These are phyloP conservation scores for Mrakia blollopis DNA, from an alignment of 768 basidiomycete species.

Conservation along the genomic window DNA sequence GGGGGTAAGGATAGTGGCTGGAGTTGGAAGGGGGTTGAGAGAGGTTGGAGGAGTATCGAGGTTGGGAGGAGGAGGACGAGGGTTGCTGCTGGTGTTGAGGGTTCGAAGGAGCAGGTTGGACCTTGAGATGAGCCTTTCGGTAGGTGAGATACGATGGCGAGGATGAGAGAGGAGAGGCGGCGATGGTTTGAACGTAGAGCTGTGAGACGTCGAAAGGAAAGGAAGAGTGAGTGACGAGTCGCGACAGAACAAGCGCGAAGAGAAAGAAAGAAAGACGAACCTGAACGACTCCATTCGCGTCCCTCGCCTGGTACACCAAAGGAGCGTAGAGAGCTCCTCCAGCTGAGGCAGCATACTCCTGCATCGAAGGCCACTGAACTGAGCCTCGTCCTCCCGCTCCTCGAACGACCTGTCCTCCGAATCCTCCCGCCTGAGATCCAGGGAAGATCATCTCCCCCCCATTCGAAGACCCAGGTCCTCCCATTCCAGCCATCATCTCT, in stretches of 20 bases:
- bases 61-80: neutral
- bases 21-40: neutral
- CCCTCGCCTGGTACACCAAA: neutral
- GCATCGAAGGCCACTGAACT: slow-evolving; percentile 12
- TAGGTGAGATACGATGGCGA: slow-evolving; percentile 10
- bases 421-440: neutral
- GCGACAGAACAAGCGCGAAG: neutral
- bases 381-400: neutral
- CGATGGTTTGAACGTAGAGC: slow-evolving; percentile 4
- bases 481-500: slow-evolving; percentile 2
- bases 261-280: neutral
- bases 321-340: neutral
- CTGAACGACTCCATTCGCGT: neutral
- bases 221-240: neutral
- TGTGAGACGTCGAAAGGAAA: neutral
- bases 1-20: neutral
- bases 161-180: neutral
- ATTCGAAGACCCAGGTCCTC: neutral
- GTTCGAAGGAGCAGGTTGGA: neutral
- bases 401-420: neutral
- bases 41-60: slow-evolving; percentile 1
- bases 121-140: neutral
- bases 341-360: neutral
- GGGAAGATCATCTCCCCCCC: neutral
- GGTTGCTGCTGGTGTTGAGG: neutral